Base-by-base conservation (phyloP, 352 stramenopile species). In the Globisporangium barbulae region DNA sequence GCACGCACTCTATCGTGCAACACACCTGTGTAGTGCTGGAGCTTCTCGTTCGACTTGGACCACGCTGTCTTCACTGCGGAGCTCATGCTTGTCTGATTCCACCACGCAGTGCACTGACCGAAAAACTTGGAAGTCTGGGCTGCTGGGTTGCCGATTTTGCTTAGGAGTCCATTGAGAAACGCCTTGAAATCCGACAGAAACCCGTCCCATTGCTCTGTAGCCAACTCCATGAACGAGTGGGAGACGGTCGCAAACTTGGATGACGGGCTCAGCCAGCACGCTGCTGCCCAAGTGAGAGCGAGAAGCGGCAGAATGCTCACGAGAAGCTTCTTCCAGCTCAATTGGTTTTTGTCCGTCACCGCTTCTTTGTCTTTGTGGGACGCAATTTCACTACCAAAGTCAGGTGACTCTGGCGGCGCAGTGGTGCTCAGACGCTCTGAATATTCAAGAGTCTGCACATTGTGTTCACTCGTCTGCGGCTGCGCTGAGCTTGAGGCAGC, bases 241-340 rank as follows among this genome's bases (percentile, higher is more conserved):
- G 30, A 58, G 12, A 21, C 3, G 8, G 22, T 17, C 8, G 33
- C n/a, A 21, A 39, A 31, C 52, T 42, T 58, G 31, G 31, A 58
- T 1, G 52, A 45, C n/a, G 52, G 52, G n/a, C 17, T 21, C n/a
- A 58, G n/a, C 52, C 19, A 42, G 33, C 52, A 45, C 22, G 37
- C n/a, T 0, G 31, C n/a, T 25, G 52, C 31, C 52, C 52, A 58
- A 13, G 15, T 6, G 10, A 58, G 52, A 25, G 33, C 12, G 37
- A 58, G 52, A 45, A 58, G 52, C 31, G 52, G 31, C 10, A 57
- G 19, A n/a, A 57, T 19, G 21, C 52, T 57, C 31, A 58, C 19
- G 30, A 58, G 33, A 12, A 45, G 22, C 31, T 31, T 31, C 7
- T 44, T 44, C 52, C 37, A 35, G 5, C 12, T 5, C 1, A 10